A percentile compares a stretch with the other conserved stretches of the same genome.
These are phyloP conservation scores for Litsea cubeba DNA, from an alignment of 164 flowering plant genomes.

Conservation along the genomic window DNA sequence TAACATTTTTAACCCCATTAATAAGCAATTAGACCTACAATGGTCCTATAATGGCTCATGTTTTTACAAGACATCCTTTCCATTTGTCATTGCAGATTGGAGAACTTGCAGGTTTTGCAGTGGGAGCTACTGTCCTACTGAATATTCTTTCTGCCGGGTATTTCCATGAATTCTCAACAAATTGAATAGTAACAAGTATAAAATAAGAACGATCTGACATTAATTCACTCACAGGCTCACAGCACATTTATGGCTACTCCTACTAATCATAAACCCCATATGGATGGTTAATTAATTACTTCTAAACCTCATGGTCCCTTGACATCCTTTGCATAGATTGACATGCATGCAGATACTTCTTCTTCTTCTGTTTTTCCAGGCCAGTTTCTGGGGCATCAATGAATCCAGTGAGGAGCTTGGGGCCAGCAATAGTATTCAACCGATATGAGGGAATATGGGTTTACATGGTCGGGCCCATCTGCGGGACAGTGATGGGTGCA, in stretches of 20 bases:
- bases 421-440: constrained; percentile 66
- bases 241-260: neutral
- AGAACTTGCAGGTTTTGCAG: constrained; percentile 56
- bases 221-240: neutral
- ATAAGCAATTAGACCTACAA: too few species aligned
- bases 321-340: too few species aligned
- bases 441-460: constrained; percentile 62
- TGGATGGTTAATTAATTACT: neutral
- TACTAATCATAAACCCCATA: neutral
- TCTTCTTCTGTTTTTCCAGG: constrained; percentile 39
- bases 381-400: constrained; percentile 87
- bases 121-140: constrained; percentile 61
- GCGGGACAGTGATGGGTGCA: constrained; percentile 68
- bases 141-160: constrained; percentile 69
- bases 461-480: constrained; percentile 54
- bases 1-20: too few species aligned
- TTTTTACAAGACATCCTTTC: neutral
- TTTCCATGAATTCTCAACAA: neutral
- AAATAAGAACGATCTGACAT: neutral
- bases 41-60: too few species aligned
- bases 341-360: too few species aligned
- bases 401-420: constrained; percentile 97
- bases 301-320: too few species aligned
- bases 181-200: neutral
- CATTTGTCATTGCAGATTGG: constrained; percentile 37